Conservation (phyloP, 495 filamentous ascomycete species). For the Polyplosphaeria fusca region DNA sequence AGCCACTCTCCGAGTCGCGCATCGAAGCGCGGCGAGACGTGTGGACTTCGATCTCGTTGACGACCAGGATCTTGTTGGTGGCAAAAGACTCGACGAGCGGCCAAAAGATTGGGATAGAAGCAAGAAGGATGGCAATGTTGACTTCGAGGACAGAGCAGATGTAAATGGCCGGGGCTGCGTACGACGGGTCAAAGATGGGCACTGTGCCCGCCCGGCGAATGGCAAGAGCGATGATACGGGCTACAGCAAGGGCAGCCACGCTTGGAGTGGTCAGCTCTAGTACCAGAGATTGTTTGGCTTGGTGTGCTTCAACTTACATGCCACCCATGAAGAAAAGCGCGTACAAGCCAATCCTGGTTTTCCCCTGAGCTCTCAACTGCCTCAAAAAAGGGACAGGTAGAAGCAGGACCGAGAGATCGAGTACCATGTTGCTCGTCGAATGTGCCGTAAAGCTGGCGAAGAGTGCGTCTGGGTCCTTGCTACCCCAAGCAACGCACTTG, state of each 20-base stretch:
- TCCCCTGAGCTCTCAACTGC: conserved; percentile 11
- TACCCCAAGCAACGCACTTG: conserved; percentile 26
- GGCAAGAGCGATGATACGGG: conserved; percentile 26
- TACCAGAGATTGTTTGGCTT: neutral
- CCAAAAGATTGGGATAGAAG: conserved; percentile 33
- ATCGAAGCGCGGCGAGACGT: conserved; percentile 6
- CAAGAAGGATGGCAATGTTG: conserved; percentile 30
- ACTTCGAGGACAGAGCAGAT: conserved; percentile 32
- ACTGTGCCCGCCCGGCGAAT: conserved; percentile 23
- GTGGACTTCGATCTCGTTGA: conserved; percentile 32
- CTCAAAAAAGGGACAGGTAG: conserved; percentile 26
- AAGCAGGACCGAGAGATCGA: conserved; percentile 20
- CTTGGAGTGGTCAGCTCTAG: conserved; percentile 1
- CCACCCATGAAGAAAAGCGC: conserved; percentile 25
- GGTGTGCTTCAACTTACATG: conserved; percentile 16
- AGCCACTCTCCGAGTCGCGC: conserved; percentile 4
- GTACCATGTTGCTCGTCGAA: conserved; percentile 23
- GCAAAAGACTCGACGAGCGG: conserved; percentile 18
- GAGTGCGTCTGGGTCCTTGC: conserved; percentile 18
- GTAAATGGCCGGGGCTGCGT: conserved; percentile 24
- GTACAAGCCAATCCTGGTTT: conserved; percentile 14
- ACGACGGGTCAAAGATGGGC: conserved; percentile 26
- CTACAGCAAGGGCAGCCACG: conserved; percentile 16
- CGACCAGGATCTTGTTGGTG: conserved; percentile 32
- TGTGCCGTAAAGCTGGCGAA: conserved; percentile 23